Conservation (phyloP, 257 asterid genomes). For the Mentha longifolia region DNA sequence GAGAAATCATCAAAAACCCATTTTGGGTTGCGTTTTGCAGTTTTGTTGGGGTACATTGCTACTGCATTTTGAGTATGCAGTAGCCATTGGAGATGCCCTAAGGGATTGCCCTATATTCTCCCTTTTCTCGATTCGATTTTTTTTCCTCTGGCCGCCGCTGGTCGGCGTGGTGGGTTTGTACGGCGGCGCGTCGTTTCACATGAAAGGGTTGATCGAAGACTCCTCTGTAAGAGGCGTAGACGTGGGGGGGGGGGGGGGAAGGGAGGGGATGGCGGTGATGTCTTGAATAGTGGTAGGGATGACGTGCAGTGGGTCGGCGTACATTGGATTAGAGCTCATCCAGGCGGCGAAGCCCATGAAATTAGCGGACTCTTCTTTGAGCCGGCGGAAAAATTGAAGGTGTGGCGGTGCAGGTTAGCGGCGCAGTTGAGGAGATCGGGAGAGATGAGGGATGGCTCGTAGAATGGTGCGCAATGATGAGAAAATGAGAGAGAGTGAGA, state of each 20-base stretch:
- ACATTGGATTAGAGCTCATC: conserved; percentile 41
- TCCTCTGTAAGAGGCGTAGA: conserved; percentile 43
- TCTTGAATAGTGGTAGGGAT: conserved; percentile 62
- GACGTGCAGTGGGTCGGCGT: conserved; percentile 58
- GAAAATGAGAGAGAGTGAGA: too few species aligned
- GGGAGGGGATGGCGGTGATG: conserved; percentile 38
- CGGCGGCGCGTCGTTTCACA: conserved; percentile 34
- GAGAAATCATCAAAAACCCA: too few species aligned
- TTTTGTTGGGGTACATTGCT: too few species aligned
- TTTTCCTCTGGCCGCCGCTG: conserved; percentile 59
- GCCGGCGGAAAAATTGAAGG: conserved; percentile 11
- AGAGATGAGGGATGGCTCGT: conserved; percentile 63
- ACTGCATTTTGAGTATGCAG: too few species aligned
- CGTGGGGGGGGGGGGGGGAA: too few species aligned
- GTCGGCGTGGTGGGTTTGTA: conserved; percentile 24
- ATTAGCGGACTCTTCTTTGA: conserved; percentile 46
- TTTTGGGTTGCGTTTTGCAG: too few species aligned
- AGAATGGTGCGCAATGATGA: conserved; percentile 48
- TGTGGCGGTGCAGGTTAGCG: too few species aligned
- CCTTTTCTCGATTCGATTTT: too few species aligned
- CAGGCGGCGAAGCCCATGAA: conserved; percentile 47
- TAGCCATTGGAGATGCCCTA: too few species aligned
- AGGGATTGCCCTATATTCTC: too few species aligned
- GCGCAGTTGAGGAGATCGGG: conserved; percentile 53
- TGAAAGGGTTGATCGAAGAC: conserved; percentile 54